Conservation (phyloP, 1,284 basidiomycete genomes). For the Phaffia rhodozyma region DNA sequence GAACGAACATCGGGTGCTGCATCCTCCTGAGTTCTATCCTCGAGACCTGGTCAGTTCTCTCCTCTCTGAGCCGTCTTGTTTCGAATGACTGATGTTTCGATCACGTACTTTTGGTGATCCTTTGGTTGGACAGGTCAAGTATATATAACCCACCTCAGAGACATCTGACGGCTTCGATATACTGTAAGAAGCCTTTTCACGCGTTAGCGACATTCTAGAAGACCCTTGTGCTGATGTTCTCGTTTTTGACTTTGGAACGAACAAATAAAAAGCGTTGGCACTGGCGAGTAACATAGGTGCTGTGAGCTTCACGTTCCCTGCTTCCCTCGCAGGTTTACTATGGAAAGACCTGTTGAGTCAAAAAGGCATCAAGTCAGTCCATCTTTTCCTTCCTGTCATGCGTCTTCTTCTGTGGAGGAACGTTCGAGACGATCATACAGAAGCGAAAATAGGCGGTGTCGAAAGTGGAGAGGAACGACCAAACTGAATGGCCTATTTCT, state of each 20-base stretch:
- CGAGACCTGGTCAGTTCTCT: conserved; percentile 34
- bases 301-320: conserved; percentile 61
- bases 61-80: conserved; percentile 19
- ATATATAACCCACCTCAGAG: conserved; percentile 23
- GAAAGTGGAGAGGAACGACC: too few relatives aligned
- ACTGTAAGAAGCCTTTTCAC: conserved; percentile 36
- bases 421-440: too few relatives aligned
- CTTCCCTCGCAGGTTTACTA: conserved; percentile 63
- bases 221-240: too few relatives aligned
- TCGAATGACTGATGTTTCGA: conserved; percentile 24
- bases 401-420: too few relatives aligned
- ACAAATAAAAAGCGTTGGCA: conserved; percentile 43
- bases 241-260: too few relatives aligned
- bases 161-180: conserved; percentile 28
- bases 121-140: too few relatives aligned
- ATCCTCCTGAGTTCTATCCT: conserved; percentile 66
- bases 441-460: too few relatives aligned
- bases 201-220: conserved; percentile 21
- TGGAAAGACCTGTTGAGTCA: conserved; percentile 71
- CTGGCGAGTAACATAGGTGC: conserved; percentile 84
- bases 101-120: conserved; percentile 11
- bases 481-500: too few relatives aligned
- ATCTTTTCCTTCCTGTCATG: too few relatives aligned
- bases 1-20: conserved; percentile 92
- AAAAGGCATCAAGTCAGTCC: conserved; percentile 48